Evolutionary conservation across 225 moss, liverwort and hornwort genomes (phyloP).

Genomic region (Bryoerythrophyllum caledonicum): DNA sequence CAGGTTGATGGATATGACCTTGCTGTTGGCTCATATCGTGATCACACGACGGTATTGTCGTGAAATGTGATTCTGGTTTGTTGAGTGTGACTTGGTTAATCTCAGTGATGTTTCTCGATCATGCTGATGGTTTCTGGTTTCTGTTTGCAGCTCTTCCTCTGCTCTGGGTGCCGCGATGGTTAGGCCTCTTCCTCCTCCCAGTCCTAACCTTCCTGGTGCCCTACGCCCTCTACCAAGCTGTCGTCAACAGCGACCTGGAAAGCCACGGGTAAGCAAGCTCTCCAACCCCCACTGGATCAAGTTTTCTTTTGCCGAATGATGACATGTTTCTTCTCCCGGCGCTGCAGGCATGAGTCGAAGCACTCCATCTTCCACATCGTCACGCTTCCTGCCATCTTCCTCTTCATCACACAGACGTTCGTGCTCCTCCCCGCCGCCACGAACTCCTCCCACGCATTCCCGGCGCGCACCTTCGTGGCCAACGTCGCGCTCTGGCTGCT

Average conservation of each 20-base stretch:
- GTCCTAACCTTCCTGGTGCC: conserved; percentile 47
- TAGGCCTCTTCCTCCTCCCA: conserved; percentile 44
- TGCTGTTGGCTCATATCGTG: too few relatives aligned
- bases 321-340: neutral
- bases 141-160: conserved; percentile 42
- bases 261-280: conserved; percentile 46
- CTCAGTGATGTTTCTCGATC: too few relatives aligned
- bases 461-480: conserved; percentile 61
- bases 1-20: too few relatives aligned
- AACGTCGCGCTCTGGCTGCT: conserved; percentile 66
- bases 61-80: too few relatives aligned
- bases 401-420: conserved; percentile 47
- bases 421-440: conserved; percentile 42
- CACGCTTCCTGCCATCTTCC: conserved; percentile 50
- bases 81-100: too few relatives aligned
- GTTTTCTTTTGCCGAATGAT: too few relatives aligned
- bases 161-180: conserved; percentile 47
- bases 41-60: too few relatives aligned
- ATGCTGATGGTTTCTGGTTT: too few relatives aligned
- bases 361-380: conserved; percentile 41
- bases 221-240: conserved; percentile 38
- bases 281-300: too few relatives aligned
- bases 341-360: conserved; percentile 40
- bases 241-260: conserved; percentile 35
- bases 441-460: conserved; percentile 31